Conservation (phyloP, 2,329 filamentous ascomycete genomes). For the Cordyceps cicadae region DNA sequence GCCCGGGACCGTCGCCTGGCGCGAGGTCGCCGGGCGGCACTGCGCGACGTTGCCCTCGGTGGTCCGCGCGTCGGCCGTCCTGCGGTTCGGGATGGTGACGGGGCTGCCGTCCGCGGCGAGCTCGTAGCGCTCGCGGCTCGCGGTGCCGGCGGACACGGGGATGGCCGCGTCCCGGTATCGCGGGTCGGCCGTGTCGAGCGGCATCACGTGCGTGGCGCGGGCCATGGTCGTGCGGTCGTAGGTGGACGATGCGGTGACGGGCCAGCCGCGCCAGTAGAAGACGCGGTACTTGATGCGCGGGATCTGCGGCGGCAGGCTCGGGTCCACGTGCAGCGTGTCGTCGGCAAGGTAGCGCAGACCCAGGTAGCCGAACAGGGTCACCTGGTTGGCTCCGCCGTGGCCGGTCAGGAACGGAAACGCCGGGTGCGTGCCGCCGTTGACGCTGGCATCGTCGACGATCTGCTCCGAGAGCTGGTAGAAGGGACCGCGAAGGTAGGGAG, state of each 20-base stretch:
- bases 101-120: conserved; percentile 39
- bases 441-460: conserved; percentile 53
- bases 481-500: conserved; percentile 56
- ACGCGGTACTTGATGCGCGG: conserved; percentile 33
- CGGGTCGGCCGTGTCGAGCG: conserved; percentile 43
- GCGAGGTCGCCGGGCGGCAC: conserved; percentile 47
- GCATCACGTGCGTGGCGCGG: conserved; percentile 24
- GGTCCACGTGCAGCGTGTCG: conserved; percentile 49
- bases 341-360: conserved; percentile 54
- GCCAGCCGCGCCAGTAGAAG: conserved; percentile 24
- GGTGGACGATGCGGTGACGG: conserved; percentile 18
- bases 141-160: conserved; percentile 45
- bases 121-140: conserved; percentile 30
- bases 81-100: conserved; percentile 50
- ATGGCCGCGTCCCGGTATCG: conserved; percentile 47
- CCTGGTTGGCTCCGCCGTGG: conserved; percentile 61
- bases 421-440: conserved; percentile 40
- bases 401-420: conserved; percentile 66
- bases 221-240: conserved; percentile 19
- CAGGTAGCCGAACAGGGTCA: conserved; percentile 58
- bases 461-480: conserved; percentile 68
- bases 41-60: conserved; percentile 54
- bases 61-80: conserved; percentile 45
- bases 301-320: conserved; percentile 50
- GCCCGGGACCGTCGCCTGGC: conserved; percentile 44